Conservation (phyloP, 1,284 basidiomycete genomes). For the Rhizoctonia solani region DNA sequence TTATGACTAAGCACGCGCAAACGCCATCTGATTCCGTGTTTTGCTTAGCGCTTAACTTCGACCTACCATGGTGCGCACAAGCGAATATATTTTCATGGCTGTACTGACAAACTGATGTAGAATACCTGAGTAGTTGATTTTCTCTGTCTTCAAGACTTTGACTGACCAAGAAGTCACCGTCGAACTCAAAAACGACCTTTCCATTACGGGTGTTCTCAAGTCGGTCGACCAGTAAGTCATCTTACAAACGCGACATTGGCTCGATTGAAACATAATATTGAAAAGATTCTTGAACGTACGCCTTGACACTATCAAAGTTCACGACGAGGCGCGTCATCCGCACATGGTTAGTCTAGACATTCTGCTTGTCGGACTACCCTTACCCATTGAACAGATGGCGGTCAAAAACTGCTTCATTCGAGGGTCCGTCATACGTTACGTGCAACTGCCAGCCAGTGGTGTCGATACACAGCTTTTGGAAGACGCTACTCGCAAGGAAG, state of each 20-base stretch:
- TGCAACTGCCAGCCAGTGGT: constrained; percentile 88
- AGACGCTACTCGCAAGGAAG: constrained; percentile 85
- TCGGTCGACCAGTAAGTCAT: constrained; percentile 92
- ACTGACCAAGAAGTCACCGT: constrained; percentile 97
- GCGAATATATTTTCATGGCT: background rate
- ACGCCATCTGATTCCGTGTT: constrained; percentile 20
- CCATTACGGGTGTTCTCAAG: constrained; percentile 94
- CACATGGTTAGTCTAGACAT: constrained; percentile 86
- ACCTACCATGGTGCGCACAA: constrained; percentile 10
- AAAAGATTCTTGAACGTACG: constrained; percentile 94
- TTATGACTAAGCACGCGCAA: constrained; percentile 1
- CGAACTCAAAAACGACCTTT: constrained; percentile 98
- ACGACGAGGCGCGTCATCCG: constrained; percentile 91
- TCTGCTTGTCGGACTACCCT: background rate
- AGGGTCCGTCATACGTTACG: constrained; percentile 97
- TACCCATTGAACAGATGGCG: constrained; percentile 71
- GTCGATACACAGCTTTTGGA: constrained; percentile 96
- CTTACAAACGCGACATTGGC: background rate
- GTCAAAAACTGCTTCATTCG: constrained; percentile 99
- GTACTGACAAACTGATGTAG: constrained; percentile 31
- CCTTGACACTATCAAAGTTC: constrained; percentile 90
- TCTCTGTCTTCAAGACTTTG: constrained; percentile 98
- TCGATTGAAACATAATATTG: constrained; percentile 1
- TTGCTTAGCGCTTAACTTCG: constrained; percentile 16
- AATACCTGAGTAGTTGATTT: constrained; percentile 70